phyloP scores from a whole-genome alignment of 2,329 filamentous ascomycete species.

The Pseudopyricularia cyperi region DNA sequence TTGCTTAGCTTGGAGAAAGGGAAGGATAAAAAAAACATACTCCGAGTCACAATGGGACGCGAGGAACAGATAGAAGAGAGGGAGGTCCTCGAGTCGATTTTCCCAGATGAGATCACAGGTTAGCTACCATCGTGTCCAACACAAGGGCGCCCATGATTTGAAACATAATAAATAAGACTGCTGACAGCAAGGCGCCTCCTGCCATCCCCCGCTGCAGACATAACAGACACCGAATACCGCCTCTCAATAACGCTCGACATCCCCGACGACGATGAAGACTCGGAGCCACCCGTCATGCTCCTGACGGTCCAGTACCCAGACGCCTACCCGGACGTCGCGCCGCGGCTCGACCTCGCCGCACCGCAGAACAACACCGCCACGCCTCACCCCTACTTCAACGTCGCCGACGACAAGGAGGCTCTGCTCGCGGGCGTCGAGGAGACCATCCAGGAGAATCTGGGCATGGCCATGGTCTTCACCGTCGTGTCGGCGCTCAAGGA shows the following conservation, averaged over 20 bases:
- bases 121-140: conserved; percentile 8
- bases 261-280: conserved; percentile 41
- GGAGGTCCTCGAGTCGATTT: conserved; percentile 96
- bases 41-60: conserved; percentile 43
- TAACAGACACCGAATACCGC: conserved; percentile 80
- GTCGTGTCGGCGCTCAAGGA: conserved; percentile 82
- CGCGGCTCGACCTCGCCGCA: conserved; percentile 65
- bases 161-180: neutral
- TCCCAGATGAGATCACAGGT: conserved; percentile 95
- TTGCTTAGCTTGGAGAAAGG: neutral
- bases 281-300: conserved; percentile 57
- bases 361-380: conserved; percentile 51
- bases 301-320: conserved; percentile 84
- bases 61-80: conserved; percentile 95
- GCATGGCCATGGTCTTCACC: conserved; percentile 97
- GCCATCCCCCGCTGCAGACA: conserved; percentile 43
- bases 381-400: conserved; percentile 60
- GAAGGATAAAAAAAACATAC: neutral
- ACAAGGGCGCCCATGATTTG: neutral
- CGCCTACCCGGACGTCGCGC: conserved; percentile 78
- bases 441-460: conserved; percentile 81
- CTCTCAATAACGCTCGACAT: conserved; percentile 78
- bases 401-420: conserved; percentile 64
- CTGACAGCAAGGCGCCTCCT: neutral
- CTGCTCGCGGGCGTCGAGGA: conserved; percentile 60